Base-by-base conservation (phyloP, 257 asterid genomes). In the Solanum okadae region DNA sequence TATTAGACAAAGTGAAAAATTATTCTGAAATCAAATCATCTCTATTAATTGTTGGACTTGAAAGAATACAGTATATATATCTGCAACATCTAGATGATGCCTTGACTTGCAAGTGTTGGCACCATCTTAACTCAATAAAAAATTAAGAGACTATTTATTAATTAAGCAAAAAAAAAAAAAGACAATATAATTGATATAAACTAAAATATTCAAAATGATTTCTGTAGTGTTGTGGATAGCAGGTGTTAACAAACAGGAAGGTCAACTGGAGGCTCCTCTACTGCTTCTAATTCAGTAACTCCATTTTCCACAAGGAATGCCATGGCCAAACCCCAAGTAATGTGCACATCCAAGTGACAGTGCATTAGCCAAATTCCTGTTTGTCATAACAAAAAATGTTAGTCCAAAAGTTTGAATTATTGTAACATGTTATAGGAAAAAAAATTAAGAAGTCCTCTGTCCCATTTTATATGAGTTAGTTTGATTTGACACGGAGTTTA, bases 271-370 rank as follows among this genome's bases (percentile, higher is more conserved):
- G 97, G 96, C 68, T 87, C 89, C 93, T 94, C 94, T 27, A 95
- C 78, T 5, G 91, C 87, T 87, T 95, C 93, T 91, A 92, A 63
- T 76, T 91, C 89, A 0, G 95, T 95, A 56, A 91, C 92, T 63
- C 99, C 99, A 79, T 96, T 92, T 67, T 93, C 97, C 38, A 96
- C 99, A 0, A 96, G 22, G 93, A 96, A 95, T 34, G 94, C 93
- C 95, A 90, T 96, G 4, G 98, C 98, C 91, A 95, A 88, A 68
- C 99, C 99, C 99, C 98, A 96, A 0, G 85, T 87, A 29, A 94
- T 93, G 84, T 96, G 99, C 63, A 93, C 98, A 90, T 95, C 99
- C 96, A 96, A 92, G 92, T 96, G 99, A 89, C 98, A 96, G 78
- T 96, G 99, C 95, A 96, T 56, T 77, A 96, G 16, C 99, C 99